Conservation (phyloP, 176 grass and related monocot genomes). For the Luzula sylvatica region DNA sequence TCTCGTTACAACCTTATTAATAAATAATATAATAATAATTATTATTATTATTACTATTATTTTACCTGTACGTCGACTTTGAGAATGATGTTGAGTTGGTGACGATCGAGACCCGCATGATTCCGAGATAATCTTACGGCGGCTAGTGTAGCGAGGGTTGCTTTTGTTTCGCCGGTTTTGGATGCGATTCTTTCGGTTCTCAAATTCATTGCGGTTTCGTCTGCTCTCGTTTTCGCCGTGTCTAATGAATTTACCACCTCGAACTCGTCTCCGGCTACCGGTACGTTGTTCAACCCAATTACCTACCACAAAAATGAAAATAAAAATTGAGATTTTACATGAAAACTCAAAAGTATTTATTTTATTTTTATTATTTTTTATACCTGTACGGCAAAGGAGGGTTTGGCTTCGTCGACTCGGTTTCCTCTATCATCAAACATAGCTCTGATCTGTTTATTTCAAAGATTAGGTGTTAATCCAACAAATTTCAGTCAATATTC, state of each 20-base stretch:
- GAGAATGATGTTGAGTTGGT: conserved; percentile 84
- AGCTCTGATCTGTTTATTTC: conserved; percentile 59
- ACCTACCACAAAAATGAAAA: conserved; percentile 34
- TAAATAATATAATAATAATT: too few relatives aligned
- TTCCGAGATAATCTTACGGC: conserved; percentile 54
- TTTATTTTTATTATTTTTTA: background rate
- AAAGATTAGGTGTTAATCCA: conserved; percentile 22
- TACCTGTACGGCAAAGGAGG: conserved; percentile 85
- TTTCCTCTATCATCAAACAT: conserved; percentile 87
- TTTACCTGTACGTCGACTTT: conserved; percentile 97
- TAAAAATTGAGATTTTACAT: too few relatives aligned
- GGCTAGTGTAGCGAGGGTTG: conserved; percentile 79
- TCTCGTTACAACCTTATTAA: too few relatives aligned
- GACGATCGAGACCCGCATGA: conserved; percentile 62
- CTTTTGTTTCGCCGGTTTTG: conserved; percentile 79
- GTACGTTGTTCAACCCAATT: conserved; percentile 75
- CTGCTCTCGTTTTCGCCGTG: conserved; percentile 46
- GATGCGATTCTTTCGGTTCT: conserved; percentile 59
- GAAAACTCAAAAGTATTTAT: too few relatives aligned
- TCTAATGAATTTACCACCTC: conserved; percentile 63
- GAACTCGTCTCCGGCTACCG: conserved; percentile 90
- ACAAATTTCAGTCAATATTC: conserved; percentile 24
- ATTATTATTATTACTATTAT: background rate
- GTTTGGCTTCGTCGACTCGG: conserved; percentile 69
- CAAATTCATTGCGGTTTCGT: conserved; percentile 39